Evolutionary conservation across 352 stramenopile genomes (phyloP), one percentile per base, ranked within the genome.

Genomic region (Pythium vanterpoolii): DNA sequence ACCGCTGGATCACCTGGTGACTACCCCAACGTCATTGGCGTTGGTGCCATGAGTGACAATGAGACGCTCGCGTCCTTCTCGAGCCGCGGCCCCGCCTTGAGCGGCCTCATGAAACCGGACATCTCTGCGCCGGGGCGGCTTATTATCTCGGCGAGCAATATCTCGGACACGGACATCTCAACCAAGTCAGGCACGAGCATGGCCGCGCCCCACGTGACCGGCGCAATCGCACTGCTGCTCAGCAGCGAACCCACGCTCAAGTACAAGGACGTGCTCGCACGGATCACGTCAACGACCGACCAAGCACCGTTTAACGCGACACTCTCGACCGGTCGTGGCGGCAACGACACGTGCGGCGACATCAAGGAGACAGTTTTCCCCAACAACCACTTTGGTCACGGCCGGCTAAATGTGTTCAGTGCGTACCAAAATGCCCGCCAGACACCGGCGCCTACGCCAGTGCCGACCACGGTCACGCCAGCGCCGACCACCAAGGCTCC

Each of bases 1-100:
- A 73, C 64, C 13, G 19, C 39, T 11, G 60, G n/a, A 14, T 58
- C 62, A 16, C 68, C 68, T 4, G 60, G 56, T 18, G 58, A 66
- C 19, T 71, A 64, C 30, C 30, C 51, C 16, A 62, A 66, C 40
- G 65, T 73, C 28, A 73, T 76, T 21, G 44, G 46, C 16, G 68
- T 76, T n/a, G 68, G 64, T 14, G 52, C 49, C 24, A 57, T 62
- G 9, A 55, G 26, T 27, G 49, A 30, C 10, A 61, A 68, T 54
- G 53, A 30, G 27, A 49, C 59, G n/a, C 36, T 76, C 14, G 40
- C 52, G 14, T 57, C 30, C 39, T 60, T 51, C 3, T 61, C 34
- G 30, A 70, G 63, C 53, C 40, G 48, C 6, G 66, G 66, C 8
- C 62, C 66, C 2, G 16, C 49, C 16, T 23, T 57, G 0, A 52